A percentile compares a stretch with the other conserved stretches of the same genome.
Conservation (phyloP, 805 yeast genomes). For the Saccharomycopsis guyanensis region DNA sequence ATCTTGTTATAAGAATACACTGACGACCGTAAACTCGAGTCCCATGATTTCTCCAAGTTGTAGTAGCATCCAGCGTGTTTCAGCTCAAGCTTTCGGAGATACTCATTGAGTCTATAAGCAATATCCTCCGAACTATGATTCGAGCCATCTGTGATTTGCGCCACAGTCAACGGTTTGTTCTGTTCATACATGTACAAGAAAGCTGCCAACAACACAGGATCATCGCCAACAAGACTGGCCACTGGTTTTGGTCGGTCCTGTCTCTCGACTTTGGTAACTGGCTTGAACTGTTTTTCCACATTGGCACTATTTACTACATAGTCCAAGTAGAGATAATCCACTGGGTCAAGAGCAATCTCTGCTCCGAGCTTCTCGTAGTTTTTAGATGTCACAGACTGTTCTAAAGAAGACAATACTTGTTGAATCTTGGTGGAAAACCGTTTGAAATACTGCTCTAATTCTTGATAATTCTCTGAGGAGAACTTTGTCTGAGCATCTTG, state of each 20-base stretch:
- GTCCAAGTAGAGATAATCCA: constrained; percentile 19
- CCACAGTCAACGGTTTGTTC: constrained; percentile 10
- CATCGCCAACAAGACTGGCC: not conserved
- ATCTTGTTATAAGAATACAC: constrained; percentile 13
- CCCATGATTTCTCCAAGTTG: constrained; percentile 14
- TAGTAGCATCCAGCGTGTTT: constrained; percentile 3
- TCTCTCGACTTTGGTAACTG: not conserved
- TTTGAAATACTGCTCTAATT: not conserved
- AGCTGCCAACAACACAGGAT: constrained; percentile 2
- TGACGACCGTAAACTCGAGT: not conserved
- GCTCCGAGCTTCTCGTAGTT: not conserved
- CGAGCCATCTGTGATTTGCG: constrained; percentile 4
- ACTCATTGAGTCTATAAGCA: constrained; percentile 2
- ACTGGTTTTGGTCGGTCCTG: constrained; percentile 11
- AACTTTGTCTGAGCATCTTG: not conserved
- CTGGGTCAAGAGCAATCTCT: constrained; percentile 19
- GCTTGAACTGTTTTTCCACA: constrained; percentile 3
- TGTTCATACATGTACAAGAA: constrained; percentile 8
- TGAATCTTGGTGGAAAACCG: not conserved
- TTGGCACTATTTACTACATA: constrained; percentile 1
- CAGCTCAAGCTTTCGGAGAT: not conserved
- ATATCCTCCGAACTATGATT: not conserved
- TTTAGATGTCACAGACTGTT: not conserved
- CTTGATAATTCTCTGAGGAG: not conserved
- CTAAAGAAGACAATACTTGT: not conserved